A percentile compares a stretch with the other conserved stretches of the same genome.
phyloP scores from a whole-genome alignment of 192 early-diverging fungal species.

The Backusella mclennaniae region DNA sequence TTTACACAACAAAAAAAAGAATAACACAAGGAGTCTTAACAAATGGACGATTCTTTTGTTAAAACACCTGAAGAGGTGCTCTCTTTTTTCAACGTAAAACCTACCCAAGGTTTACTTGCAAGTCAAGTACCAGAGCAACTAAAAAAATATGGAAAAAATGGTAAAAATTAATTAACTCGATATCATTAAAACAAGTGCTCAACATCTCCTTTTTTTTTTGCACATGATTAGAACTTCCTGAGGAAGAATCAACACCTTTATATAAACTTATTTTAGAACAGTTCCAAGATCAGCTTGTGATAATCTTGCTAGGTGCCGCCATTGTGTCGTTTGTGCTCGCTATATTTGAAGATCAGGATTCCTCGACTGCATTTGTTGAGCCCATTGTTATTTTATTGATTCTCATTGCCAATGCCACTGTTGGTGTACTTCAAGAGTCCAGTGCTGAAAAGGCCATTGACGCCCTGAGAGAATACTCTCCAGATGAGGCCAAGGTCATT shows the following conservation, averaged over 20 bases:
- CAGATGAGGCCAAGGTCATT: slow-evolving; percentile 91
- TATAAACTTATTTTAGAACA: slow-evolving; percentile 95
- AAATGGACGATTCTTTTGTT: slow-evolving; percentile 23
- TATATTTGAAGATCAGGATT: slow-evolving; percentile 71
- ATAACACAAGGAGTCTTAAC: background rate
- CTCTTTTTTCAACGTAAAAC: slow-evolving; percentile 64
- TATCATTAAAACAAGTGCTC: background rate
- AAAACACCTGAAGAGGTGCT: slow-evolving; percentile 35
- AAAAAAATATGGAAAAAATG: slow-evolving; percentile 76
- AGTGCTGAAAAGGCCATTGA: slow-evolving; percentile 98
- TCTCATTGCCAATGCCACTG: slow-evolving; percentile 95
- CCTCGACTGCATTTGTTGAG: slow-evolving; percentile 93
- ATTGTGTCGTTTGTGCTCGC: slow-evolving; percentile 92
- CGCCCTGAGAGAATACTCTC: slow-evolving; percentile 94
- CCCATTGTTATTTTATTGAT: slow-evolving; percentile 98
- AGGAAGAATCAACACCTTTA: slow-evolving; percentile 86
- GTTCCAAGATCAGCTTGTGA: slow-evolving; percentile 98
- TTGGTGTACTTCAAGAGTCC: slow-evolving; percentile 95
- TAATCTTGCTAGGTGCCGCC: slow-evolving; percentile 92
- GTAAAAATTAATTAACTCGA: slow-evolving; percentile 35
- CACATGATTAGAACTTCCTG: slow-evolving; percentile 71
- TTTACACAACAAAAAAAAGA: background rate
- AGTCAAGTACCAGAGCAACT: slow-evolving; percentile 61
- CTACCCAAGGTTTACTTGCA: slow-evolving; percentile 61
- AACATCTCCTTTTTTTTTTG: background rate